Conservation (phyloP, 2,329 filamentous ascomycete genomes). For the Colletotrichum tropicicola region DNA sequence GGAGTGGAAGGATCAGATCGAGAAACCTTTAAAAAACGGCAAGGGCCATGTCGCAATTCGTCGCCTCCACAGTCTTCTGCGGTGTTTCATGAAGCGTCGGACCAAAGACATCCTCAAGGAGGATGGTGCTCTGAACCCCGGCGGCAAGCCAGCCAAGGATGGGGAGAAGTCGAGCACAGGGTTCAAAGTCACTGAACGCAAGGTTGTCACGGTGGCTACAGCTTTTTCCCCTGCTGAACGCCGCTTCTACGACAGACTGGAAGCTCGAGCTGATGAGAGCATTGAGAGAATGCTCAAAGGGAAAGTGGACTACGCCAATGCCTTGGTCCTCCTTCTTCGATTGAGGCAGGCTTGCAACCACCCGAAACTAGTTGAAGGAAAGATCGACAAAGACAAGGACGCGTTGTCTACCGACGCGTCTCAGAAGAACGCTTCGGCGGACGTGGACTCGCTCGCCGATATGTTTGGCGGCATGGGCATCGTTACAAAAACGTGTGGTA, state of each 20-base stretch:
- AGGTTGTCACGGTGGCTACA: slow-evolving; percentile 81
- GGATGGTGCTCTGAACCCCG: slow-evolving; percentile 81
- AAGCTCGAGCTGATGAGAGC: slow-evolving; percentile 85
- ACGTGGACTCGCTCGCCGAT: slow-evolving; percentile 85
- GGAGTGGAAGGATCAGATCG: slow-evolving; percentile 93
- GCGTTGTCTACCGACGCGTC: slow-evolving; percentile 68
- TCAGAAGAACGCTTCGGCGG: slow-evolving; percentile 64
- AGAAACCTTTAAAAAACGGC: slow-evolving; percentile 87
- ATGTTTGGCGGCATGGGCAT: slow-evolving; percentile 88
- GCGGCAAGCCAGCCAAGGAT: slow-evolving; percentile 66
- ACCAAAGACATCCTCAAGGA: slow-evolving; percentile 97
- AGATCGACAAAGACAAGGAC: slow-evolving; percentile 88
- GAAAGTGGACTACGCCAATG: slow-evolving; percentile 90
- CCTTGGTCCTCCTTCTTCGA: slow-evolving; percentile 89
- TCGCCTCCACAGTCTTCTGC: slow-evolving; percentile 83
- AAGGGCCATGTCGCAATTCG: slow-evolving; percentile 89
- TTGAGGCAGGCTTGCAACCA: slow-evolving; percentile 96
- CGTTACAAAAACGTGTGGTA: slow-evolving; percentile 79
- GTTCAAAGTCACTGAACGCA: slow-evolving; percentile 93
- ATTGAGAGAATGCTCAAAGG: slow-evolving; percentile 89
- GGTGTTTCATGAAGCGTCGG: slow-evolving; percentile 97
- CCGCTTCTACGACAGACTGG: slow-evolving; percentile 85
- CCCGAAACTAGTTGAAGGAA: slow-evolving; percentile 84
- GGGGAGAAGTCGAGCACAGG: slow-evolving; percentile 63
- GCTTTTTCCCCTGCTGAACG: slow-evolving; percentile 84